phyloP scores from a whole-genome alignment of 179 eudicot genomes.

The Carnegiea gigantea region DNA sequence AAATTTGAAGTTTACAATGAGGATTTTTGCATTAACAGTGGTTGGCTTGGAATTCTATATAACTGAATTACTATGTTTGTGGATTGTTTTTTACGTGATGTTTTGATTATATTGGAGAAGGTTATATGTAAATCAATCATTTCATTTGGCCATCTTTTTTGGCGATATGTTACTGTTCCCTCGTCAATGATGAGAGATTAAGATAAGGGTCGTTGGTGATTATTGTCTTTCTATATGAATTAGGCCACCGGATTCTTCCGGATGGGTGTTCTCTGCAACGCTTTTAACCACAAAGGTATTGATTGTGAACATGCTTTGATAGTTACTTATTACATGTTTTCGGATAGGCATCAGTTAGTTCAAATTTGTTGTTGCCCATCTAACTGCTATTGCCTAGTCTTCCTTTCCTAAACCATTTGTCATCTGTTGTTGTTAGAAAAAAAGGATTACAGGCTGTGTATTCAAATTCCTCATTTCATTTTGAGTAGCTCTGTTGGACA shows the following conservation, averaged over 20 bases:
- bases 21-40: too few species aligned
- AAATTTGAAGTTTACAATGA: too few species aligned
- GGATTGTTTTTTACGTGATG: background rate
- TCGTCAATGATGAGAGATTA: background rate
- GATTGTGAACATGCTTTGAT: background rate
- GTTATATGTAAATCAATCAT: conserved; percentile 2
- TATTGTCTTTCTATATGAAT: background rate
- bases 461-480: background rate
- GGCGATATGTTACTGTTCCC: background rate
- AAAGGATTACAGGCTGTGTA: background rate
- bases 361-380: background rate
- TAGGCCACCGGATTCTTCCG: background rate
- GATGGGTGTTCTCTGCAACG: background rate
- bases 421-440: background rate
- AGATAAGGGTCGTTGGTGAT: background rate
- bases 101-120: background rate
- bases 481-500: background rate
- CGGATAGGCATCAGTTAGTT: background rate
- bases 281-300: background rate
- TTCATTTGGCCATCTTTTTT: background rate
- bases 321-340: background rate
- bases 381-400: background rate
- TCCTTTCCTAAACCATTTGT: too few species aligned
- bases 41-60: too few species aligned
- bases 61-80: background rate